A percentile compares a stretch with the other conserved stretches of the same genome.
phyloP scores from a whole-genome alignment of 768 basidiomycete species.

The Suillus paluster region DNA sequence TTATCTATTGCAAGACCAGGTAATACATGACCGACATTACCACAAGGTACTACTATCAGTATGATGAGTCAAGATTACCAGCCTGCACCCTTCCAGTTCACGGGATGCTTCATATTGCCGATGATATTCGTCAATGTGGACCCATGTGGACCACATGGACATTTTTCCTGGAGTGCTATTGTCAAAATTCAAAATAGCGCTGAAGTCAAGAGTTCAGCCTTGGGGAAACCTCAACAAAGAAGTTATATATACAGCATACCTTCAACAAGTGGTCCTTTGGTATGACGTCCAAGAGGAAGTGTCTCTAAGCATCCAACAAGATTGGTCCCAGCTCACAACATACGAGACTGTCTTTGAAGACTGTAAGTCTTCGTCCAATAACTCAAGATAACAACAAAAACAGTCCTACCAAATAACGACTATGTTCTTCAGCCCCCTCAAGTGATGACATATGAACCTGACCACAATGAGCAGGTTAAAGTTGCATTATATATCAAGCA shows the following conservation, averaged over 20 bases:
- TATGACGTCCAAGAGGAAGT: conserved; percentile 15
- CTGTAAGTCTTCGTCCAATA: conserved; percentile 13
- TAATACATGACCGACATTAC: not conserved
- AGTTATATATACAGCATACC: conserved; percentile 9
- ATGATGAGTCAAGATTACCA: conserved; percentile 9
- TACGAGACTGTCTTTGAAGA: conserved; percentile 10
- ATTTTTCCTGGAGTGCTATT: conserved; percentile 25
- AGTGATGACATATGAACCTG: not conserved
- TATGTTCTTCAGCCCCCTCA: conserved; percentile 20
- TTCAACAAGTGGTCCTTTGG: conserved; percentile 11
- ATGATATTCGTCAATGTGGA: conserved; percentile 18
- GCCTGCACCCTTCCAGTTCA: conserved; percentile 25
- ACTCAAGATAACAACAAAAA: not conserved
- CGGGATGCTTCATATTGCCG: conserved; percentile 23
- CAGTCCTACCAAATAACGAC: not conserved
- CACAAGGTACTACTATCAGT: conserved; percentile 16
- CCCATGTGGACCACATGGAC: conserved; percentile 28
- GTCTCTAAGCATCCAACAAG: not conserved
- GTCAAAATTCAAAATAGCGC: conserved; percentile 16
- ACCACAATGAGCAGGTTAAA: not conserved
- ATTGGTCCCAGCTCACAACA: conserved; percentile 5
- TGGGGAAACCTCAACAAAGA: conserved; percentile 18
- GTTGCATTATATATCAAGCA: not conserved
- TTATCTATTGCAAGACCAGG: not conserved
- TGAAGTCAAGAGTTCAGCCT: conserved; percentile 17